Percentiles rank a stretch among this genome's conserved stretches.
These are phyloP conservation scores for Aspergillus kassunensis DNA, from an alignment of 495 filamentous ascomycete species.

Conservation along the genomic window DNA sequence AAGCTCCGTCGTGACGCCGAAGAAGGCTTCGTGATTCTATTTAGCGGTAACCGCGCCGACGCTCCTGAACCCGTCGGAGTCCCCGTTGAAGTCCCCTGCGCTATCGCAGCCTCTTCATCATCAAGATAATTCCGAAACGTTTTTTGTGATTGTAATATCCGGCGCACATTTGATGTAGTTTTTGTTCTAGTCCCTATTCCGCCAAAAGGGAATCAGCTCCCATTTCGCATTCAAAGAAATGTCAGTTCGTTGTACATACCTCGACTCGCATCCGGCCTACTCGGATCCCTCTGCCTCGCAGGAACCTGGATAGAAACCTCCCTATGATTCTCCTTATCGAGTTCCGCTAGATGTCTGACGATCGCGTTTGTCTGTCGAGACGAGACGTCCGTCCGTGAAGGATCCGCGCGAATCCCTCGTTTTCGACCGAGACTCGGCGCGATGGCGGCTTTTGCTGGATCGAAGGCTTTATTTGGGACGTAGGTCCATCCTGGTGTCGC, in stretches of 20 bases:
- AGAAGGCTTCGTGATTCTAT: conserved; percentile 23
- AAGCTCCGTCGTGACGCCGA: conserved; percentile 28
- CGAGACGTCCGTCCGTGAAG: conserved; percentile 56
- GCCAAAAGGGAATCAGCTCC: neutral
- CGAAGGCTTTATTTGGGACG: conserved; percentile 69
- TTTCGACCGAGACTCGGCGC: conserved; percentile 58
- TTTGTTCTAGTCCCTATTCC: conserved; percentile 42
- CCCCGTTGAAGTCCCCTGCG: conserved; percentile 35
- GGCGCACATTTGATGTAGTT: conserved; percentile 75
- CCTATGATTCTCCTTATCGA: conserved; percentile 74
- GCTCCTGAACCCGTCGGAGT: conserved; percentile 11
- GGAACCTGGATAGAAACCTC: conserved; percentile 69
- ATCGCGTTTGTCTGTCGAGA: conserved; percentile 74
- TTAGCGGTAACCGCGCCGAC: conserved; percentile 14
- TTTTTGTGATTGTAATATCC: conserved; percentile 87
- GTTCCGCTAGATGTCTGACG: conserved; percentile 67
- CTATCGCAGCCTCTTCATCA: conserved; percentile 74
- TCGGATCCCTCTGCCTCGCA: conserved; percentile 44
- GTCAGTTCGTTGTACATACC: no score
- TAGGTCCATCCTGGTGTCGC: conserved; percentile 83
- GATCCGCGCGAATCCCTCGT: conserved; percentile 57
- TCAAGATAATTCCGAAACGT: conserved; percentile 87
- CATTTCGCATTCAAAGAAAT: no score
- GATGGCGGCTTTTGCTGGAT: conserved; percentile 56
- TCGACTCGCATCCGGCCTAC: conserved; percentile 25